Conservation (phyloP, 768 basidiomycete genomes). For the Psilocybe cyanescens region DNA sequence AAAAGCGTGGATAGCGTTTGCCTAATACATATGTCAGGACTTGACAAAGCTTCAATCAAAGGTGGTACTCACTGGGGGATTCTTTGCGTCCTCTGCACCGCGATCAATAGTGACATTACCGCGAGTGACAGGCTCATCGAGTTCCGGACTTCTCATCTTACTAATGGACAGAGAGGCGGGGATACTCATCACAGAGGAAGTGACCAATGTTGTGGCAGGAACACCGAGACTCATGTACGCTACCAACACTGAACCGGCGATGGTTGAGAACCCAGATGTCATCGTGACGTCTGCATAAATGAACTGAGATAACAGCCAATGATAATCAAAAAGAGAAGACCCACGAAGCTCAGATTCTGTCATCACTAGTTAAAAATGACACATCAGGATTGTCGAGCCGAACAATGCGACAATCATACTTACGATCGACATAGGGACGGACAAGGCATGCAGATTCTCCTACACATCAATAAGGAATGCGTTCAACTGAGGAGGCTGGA, state of each 20-base stretch:
- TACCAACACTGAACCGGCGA: conserved; percentile 84
- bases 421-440: conserved; percentile 75
- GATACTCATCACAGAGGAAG: conserved; percentile 92
- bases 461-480: conserved; percentile 7
- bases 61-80: conserved; percentile 46
- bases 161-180: conserved; percentile 93
- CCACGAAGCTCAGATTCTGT: conserved; percentile 79
- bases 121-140: conserved; percentile 83
- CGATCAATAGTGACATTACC: conserved; percentile 81
- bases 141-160: conserved; percentile 84
- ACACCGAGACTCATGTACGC: conserved; percentile 83
- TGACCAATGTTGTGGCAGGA: conserved; percentile 79
- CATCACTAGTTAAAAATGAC: conserved; percentile 50
- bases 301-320: not conserved
- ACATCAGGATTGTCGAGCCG: not conserved
- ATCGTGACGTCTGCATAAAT: conserved; percentile 61
- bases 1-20: conserved; percentile 91
- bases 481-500: not conserved
- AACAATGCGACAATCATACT: conserved; percentile 16
- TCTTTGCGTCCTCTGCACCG: conserved; percentile 57
- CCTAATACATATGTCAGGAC: conserved; percentile 30
- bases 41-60: conserved; percentile 1
- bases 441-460: conserved; percentile 86
- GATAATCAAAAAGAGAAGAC: conserved; percentile 17
- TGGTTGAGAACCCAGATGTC: conserved; percentile 93